Base-by-base conservation (phyloP, 352 stramenopile genomes). In the Blastocystis sp. region DNA sequence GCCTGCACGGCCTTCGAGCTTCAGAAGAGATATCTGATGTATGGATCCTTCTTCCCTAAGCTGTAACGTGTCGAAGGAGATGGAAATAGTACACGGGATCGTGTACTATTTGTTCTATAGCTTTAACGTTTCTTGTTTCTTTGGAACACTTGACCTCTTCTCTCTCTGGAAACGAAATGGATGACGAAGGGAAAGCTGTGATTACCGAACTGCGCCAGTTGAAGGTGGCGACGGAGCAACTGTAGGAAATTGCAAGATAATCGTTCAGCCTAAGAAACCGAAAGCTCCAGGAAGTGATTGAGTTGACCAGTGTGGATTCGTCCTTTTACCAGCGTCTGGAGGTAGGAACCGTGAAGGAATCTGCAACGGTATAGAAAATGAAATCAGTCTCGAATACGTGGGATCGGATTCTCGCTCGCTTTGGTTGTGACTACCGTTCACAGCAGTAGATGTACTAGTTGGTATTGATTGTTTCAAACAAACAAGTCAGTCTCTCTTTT, bases 1-100 rank as follows among this genome's bases (percentile, higher is more conserved):
- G 92, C 91, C 49, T 88, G 94, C 46, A 88, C 91, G 14, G 90
- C 91, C 1, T 95, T 94, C 85, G 92, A 95, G 86, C 86, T 94
- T 57, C 91, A 94, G 87, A 95, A 95, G 88, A 91, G 90, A 79
- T 94, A 94, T 88, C 93, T 94, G 89, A 84, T 67, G 9, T 85
- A 85, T 61, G 75, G 75, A 76, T 46, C 51, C 21, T 73, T 85
- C 21, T 85, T 85, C 75, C 53, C 54, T 2, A 85, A 85, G 56
- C 32, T 72, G 4, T 81, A 81, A 81, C 4, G 36, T 16, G n/a
- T 63, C n/a, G n/a, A n/a, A n/a, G n/a, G n/a, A n/a, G n/a, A n/a
- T n/a, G n/a, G n/a, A n/a, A n/a, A n/a, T n/a, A n/a, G n/a, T n/a
- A n/a, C n/a, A n/a, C n/a, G 21, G 9, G n/a, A 29, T 36, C n/a